Conservation (phyloP, 106 monocot genomes). For the Phalaenopsis equestris region DNA sequence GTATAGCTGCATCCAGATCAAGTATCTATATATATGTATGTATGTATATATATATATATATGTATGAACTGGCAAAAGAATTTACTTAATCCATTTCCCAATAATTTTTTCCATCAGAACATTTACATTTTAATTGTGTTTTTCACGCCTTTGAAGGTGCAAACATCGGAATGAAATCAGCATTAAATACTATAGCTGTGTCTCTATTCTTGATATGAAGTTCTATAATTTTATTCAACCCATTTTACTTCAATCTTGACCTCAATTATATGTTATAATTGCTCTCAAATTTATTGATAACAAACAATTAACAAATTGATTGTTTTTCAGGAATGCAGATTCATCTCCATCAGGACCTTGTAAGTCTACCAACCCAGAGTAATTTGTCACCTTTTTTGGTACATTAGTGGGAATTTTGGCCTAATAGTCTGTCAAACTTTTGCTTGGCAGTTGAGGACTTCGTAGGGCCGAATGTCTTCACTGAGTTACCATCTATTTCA, state of each 20-base stretch:
- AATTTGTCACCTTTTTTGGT: neutral
- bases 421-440: neutral
- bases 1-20: too few species aligned
- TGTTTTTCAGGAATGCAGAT: neutral
- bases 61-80: too few species aligned
- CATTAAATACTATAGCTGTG: neutral
- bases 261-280: neutral
- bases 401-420: neutral
- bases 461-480: neutral
- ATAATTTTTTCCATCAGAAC: too few species aligned
- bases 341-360: neutral
- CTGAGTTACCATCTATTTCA: constrained; percentile 4
- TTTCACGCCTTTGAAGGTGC: neutral
- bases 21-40: too few species aligned
- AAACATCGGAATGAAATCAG: neutral
- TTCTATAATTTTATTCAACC: neutral
- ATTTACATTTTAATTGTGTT: neutral
- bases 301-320: neutral
- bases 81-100: too few species aligned
- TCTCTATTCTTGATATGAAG: neutral
- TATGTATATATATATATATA: too few species aligned
- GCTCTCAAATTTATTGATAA: neutral
- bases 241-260: neutral
- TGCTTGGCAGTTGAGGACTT: neutral
- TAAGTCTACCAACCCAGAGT: neutral